Percentiles rank a stretch among this genome's conserved stretches.
These are phyloP conservation scores for Saksenaea oblongispora DNA, from an alignment of 371 early-diverging fungal species.

Conservation along the genomic window DNA sequence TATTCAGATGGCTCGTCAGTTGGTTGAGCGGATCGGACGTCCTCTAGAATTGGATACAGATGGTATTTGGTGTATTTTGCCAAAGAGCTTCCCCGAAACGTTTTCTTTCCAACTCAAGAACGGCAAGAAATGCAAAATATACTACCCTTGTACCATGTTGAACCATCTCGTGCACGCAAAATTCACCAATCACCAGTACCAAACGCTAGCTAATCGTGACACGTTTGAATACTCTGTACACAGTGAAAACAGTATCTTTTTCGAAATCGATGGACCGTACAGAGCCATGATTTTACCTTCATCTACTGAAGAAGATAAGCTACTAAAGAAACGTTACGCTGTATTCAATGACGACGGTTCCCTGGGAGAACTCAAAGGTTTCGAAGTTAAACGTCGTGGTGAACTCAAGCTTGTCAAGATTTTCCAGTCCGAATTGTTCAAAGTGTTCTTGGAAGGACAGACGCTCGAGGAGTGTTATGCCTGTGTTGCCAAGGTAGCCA, in stretches of 20 bases:
- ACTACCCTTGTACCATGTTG: slow-evolving; percentile 97
- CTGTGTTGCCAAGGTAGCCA: slow-evolving; percentile 86
- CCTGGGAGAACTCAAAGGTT: slow-evolving; percentile 99
- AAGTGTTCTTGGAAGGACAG: slow-evolving; percentile 86
- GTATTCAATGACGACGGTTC: slow-evolving; percentile 97
- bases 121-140: slow-evolving; percentile 81
- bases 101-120: slow-evolving; percentile 79
- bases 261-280: slow-evolving; percentile 99
- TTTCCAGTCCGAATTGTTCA: slow-evolving; percentile 97
- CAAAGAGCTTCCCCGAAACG: slow-evolving; percentile 92
- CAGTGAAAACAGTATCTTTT: slow-evolving; percentile 97
- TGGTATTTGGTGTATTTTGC: slow-evolving; percentile 99
- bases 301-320: slow-evolving; percentile 95
- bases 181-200: slow-evolving; percentile 99
- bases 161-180: slow-evolving; percentile 96
- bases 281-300: slow-evolving; percentile 99
- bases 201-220: slow-evolving; percentile 64
- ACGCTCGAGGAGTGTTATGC: slow-evolving; percentile 93
- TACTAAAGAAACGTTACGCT: slow-evolving; percentile 98
- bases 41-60: slow-evolving; percentile 99
- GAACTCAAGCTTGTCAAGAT: slow-evolving; percentile 99
- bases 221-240: slow-evolving; percentile 69
- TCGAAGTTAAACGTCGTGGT: slow-evolving; percentile 99
- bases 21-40: slow-evolving; percentile 95
- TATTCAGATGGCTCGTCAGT: slow-evolving; percentile 94